phyloP scores from a whole-genome alignment of 495 filamentous ascomycete species.

The Durotheca rogersii region DNA sequence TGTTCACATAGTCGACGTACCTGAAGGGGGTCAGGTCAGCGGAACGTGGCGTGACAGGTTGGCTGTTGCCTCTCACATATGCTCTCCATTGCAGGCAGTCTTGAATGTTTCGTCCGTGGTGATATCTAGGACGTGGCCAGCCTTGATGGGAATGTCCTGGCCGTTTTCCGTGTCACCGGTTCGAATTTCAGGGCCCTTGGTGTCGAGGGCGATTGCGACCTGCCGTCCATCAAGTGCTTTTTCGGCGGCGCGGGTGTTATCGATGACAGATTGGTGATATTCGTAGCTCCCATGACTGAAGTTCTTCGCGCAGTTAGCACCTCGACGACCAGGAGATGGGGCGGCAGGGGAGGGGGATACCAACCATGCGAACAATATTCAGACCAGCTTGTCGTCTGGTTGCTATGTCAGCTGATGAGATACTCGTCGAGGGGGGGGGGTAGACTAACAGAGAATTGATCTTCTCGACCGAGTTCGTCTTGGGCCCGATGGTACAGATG shows the following conservation, averaged over 20 bases:
- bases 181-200: constrained; percentile 97
- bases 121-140: constrained; percentile 84
- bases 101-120: constrained; percentile 97
- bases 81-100: constrained; percentile 75
- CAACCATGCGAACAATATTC: constrained; percentile 82
- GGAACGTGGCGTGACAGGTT: neutral
- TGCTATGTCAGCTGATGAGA: constrained; percentile 1
- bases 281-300: constrained; percentile 96
- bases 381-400: constrained; percentile 60
- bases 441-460: constrained; percentile 76
- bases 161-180: constrained; percentile 89
- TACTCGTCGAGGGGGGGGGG: neutral
- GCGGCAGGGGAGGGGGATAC: neutral
- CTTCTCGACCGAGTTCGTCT: constrained; percentile 96
- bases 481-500: constrained; percentile 98
- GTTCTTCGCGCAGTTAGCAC: constrained; percentile 51
- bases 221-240: constrained; percentile 72
- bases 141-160: constrained; percentile 80
- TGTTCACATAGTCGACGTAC: constrained; percentile 99
- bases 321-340: neutral
- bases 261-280: constrained; percentile 94
- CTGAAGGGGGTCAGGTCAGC: constrained; percentile 44
- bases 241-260: constrained; percentile 87
- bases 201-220: constrained; percentile 95
- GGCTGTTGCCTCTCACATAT: constrained; percentile 78